phyloP scores from a whole-genome alignment of 768 basidiomycete species.

The Phlegmacium glaucopus region DNA sequence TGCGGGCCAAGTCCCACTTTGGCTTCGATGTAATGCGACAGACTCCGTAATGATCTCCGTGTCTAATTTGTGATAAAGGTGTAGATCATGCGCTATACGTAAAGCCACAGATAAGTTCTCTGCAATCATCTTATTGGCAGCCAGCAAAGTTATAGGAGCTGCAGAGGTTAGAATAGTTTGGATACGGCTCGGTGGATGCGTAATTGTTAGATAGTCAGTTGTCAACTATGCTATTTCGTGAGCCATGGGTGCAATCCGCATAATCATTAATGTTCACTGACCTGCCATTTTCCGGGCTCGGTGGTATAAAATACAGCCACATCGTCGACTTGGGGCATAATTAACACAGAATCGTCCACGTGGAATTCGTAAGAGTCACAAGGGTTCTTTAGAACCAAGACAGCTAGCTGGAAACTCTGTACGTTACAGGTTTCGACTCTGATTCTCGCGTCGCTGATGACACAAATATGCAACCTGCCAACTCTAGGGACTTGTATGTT shows the following conservation, averaged over 20 bases:
- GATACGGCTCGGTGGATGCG: conserved; percentile 21
- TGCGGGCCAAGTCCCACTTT: conserved; percentile 19
- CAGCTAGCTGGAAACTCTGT: conserved; percentile 13
- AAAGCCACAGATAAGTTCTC: conserved; percentile 52
- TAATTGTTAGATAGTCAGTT: too few relatives aligned
- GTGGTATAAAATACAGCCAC: conserved; percentile 6
- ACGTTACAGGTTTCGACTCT: conserved; percentile 17
- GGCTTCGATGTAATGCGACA: conserved; percentile 27
- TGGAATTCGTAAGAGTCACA: conserved; percentile 7
- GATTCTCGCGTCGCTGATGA: conserved; percentile 3
- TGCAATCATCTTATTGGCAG: conserved; percentile 28
- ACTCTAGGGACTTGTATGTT: conserved; percentile 24
- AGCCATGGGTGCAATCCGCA: too few relatives aligned
- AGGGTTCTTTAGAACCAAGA: not conserved
- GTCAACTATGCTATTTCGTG: too few relatives aligned
- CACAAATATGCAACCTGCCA: conserved; percentile 31
- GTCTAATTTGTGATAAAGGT: conserved; percentile 69
- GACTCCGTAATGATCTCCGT: conserved; percentile 49
- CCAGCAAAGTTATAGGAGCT: conserved; percentile 54
- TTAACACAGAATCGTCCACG: conserved; percentile 10
- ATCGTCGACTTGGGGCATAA: not conserved
- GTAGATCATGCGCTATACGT: conserved; percentile 65
- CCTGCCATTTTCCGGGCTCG: conserved; percentile 14
- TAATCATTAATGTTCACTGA: not conserved
- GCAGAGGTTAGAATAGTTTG: conserved; percentile 58